Conservation (phyloP, 2,329 filamentous ascomycete genomes). For the Penicillium sp. region DNA sequence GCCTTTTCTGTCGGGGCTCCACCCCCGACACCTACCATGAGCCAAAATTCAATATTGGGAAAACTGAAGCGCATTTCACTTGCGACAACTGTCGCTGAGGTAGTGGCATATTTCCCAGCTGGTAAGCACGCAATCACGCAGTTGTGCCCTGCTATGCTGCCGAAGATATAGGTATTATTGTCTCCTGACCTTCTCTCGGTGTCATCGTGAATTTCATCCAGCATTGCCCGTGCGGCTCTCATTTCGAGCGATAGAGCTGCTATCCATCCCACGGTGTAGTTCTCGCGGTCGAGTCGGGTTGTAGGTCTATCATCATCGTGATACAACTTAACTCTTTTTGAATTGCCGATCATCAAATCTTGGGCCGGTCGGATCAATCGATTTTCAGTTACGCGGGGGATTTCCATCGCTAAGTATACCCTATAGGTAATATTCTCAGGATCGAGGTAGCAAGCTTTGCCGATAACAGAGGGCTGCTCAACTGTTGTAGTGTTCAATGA, state of each 20-base stretch:
- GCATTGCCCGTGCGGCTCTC: background rate
- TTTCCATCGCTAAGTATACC: no score
- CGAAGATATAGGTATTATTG: conserved; percentile 16
- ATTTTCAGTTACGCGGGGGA: no score
- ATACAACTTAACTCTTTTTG: background rate
- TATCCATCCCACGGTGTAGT: conserved; percentile 9
- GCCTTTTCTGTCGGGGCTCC: conserved; percentile 3
- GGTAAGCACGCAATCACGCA: conserved; percentile 19
- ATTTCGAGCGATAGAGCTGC: conserved; percentile 1
- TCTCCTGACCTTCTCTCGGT: background rate
- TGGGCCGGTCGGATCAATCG: no score
- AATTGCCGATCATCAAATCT: no score
- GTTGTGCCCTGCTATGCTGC: conserved; percentile 17
- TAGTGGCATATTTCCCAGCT: conserved; percentile 9
- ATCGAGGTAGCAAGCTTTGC: no score
- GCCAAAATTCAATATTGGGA: background rate
- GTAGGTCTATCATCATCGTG: background rate
- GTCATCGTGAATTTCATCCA: conserved; percentile 6
- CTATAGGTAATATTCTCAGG: no score
- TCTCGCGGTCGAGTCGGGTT: background rate
- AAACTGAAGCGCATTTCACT: background rate
- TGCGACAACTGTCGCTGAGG: background rate
- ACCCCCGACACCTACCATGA: conserved; percentile 7
- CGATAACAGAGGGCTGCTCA: no score
- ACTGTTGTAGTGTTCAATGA: no score